Base-by-base conservation (phyloP, 768 basidiomycete genomes). In the Crucibulum laeve region DNA sequence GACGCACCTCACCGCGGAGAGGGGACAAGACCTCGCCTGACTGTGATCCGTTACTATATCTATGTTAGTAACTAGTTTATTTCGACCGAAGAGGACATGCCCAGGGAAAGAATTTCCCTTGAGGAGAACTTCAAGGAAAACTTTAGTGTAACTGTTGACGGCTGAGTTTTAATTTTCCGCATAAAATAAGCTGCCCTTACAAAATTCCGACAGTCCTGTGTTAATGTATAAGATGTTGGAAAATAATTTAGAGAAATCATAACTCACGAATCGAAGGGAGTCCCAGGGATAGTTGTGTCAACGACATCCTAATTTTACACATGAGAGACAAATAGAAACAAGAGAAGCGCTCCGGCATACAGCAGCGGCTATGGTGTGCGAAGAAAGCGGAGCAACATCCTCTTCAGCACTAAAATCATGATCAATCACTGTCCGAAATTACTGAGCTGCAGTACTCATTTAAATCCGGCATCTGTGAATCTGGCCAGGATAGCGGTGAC, bases 81-180 rank as follows among this genome's bases (percentile, higher is more conserved):
- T n/a, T n/a, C n/a, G n/a, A n/a, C n/a, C n/a, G n/a, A n/a, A n/a
- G n/a, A n/a, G n/a, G n/a, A 22, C 40, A n/a, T 41, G 25, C 23
- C 56, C 54, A 2, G 57, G 56, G 40, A 45, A 53, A 3, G 43
- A 37, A 0, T n/a, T 50, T 14, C 61, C 61, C 28, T 57, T 53
- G 23, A 60, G 46, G 21, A 60, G 55, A 7, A 63, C 59, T 46
- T 71, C 68, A 42, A 70, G 51, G 57, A 56, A 67, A 30, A 67
- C 37, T 47, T 69, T 64, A 17, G 61, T 57, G 51, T 69, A 64
- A 32, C 11, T 13, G 30, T 11, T 32, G 11, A 11, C 30, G 30
- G 30, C 13, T 11, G 30, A 13, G 30, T 8, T 30, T 8, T 8
- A 30, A n/a, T 30, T n/a, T n/a, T 30, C n/a, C 8, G 28, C n/a